phyloP scores from a whole-genome alignment of 2,329 filamentous ascomycete genomes.

The Colletotrichum zoysiae region DNA sequence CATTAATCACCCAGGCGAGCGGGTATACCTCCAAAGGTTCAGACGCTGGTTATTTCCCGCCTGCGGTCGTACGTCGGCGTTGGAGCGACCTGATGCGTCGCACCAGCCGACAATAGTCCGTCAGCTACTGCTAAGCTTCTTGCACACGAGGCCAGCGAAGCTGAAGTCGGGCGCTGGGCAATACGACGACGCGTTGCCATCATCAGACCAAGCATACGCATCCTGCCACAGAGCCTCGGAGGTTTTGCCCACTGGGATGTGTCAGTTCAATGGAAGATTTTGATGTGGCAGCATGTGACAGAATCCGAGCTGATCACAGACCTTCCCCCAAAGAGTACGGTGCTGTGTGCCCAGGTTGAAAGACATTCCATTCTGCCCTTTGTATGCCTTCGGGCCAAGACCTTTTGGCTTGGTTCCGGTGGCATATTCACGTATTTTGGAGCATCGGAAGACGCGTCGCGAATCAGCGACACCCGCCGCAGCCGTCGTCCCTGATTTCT shows the following conservation, averaged over 20 bases:
- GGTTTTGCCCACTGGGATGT: neutral
- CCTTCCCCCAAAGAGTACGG: neutral
- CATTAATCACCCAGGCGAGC: conserved; percentile 10
- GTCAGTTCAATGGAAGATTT: neutral
- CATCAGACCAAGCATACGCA: neutral
- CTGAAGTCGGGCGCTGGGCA: neutral
- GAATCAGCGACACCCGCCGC: neutral
- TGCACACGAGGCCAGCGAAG: neutral
- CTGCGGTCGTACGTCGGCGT: conserved; percentile 3
- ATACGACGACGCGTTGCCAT: neutral
- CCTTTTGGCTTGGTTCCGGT: neutral
- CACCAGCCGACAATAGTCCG: neutral
- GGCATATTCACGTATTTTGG: neutral
- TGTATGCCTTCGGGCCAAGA: neutral
- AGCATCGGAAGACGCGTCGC: neutral
- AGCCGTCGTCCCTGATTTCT: neutral
- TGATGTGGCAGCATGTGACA: neutral
- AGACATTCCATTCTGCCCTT: neutral
- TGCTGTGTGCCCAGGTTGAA: neutral
- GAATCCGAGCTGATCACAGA: conserved; percentile 13
- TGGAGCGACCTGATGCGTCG: neutral
- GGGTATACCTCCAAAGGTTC: neutral
- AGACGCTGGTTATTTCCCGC: neutral
- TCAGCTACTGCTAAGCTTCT: conserved; percentile 1
- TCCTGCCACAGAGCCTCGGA: neutral